Evolutionary conservation across 2,329 filamentous ascomycete genomes (phyloP), one percentile per base, ranked within the genome.

Genomic region (Penicillium fuscoglaucum): DNA sequence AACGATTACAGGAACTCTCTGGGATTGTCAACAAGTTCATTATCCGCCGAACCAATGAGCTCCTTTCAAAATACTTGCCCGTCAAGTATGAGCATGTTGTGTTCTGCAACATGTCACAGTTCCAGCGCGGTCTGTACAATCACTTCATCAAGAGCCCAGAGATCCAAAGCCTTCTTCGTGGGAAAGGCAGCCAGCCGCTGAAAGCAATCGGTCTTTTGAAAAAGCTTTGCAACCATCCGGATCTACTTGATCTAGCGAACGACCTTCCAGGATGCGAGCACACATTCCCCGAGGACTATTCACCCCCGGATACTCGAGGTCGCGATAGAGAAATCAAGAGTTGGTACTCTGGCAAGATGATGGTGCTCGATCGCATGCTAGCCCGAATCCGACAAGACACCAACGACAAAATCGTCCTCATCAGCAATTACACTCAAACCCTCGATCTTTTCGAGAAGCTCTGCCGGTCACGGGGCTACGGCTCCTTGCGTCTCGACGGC

Each of bases 51-150:
- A 97, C 93, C 4, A 99, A 99, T 82, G 95, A 99, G 71, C 96
- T 99, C 61, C 79, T 99, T 26, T 97, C 93, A 52, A 99, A 99
- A 75, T 99, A 99, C 72, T 79, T 99, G 59, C 95, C 95, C 0
- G 88, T 98, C 79, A 99, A 99, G 79, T 99, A 99, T 76, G 95
- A 99, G 76, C 95, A 99, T 73, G 95, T 99, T 31, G 95, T 99
- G 1, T 99, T 99, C 78, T 99, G 95, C 82, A 93, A 93, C 67
- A 83, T 96, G 46, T 90, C 95, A 17, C 90, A 90, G 0, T 98
- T 99, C 78, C 95, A 99, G 74, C 83, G 92, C 55, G 90, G 91
- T 65, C 80, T 99, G 1, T 99, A 99, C 81, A 96, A 96, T 70
- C 91, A 97, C 75, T 99, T 99, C 75, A 93, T 99, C 75, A 91